Conservation (phyloP, 768 basidiomycete genomes). For the Podaxis sp. region DNA sequence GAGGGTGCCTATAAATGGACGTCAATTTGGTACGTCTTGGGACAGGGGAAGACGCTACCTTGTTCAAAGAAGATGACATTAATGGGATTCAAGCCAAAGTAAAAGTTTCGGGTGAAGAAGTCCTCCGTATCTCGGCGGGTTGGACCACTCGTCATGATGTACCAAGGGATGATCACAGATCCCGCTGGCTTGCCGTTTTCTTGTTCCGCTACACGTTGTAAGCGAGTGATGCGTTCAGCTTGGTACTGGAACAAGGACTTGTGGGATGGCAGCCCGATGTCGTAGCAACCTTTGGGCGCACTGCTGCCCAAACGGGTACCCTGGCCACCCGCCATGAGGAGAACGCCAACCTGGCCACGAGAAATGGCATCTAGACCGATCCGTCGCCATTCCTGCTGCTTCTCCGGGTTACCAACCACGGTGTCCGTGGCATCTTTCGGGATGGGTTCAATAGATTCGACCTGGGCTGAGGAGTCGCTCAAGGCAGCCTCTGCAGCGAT, state of each 20-base stretch:
- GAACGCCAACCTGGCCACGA: constrained; percentile 82
- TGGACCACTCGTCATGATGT: constrained; percentile 98
- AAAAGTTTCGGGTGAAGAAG: constrained; percentile 73
- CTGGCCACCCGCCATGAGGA: constrained; percentile 98
- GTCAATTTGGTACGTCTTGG: background rate
- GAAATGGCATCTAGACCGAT: constrained; percentile 80
- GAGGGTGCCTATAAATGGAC: constrained; percentile 65
- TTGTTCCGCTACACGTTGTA: constrained; percentile 73
- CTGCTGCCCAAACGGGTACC: constrained; percentile 90
- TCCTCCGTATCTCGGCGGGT: constrained; percentile 82
- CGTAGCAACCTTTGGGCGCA: constrained; percentile 97
- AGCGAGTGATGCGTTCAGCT: constrained; percentile 88
- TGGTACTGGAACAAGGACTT: constrained; percentile 96
- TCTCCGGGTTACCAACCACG: constrained; percentile 41
- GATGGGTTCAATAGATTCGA: constrained; percentile 71
- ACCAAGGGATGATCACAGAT: constrained; percentile 86
- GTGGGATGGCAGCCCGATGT: constrained; percentile 90
- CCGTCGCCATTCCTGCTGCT: constrained; percentile 68
- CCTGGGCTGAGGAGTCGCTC: constrained; percentile 29
- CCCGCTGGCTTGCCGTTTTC: constrained; percentile 46
- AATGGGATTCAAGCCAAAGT: constrained; percentile 75
- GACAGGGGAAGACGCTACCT: constrained; percentile 44
- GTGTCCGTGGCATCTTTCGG: constrained; percentile 74
- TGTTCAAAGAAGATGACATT: constrained; percentile 96
- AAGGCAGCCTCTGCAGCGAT: constrained; percentile 58